Evolutionary conservation across 2,329 filamentous ascomycete species (phyloP), one percentile per base, ranked within the genome.

Genomic region (Fusarium buharicum): DNA sequence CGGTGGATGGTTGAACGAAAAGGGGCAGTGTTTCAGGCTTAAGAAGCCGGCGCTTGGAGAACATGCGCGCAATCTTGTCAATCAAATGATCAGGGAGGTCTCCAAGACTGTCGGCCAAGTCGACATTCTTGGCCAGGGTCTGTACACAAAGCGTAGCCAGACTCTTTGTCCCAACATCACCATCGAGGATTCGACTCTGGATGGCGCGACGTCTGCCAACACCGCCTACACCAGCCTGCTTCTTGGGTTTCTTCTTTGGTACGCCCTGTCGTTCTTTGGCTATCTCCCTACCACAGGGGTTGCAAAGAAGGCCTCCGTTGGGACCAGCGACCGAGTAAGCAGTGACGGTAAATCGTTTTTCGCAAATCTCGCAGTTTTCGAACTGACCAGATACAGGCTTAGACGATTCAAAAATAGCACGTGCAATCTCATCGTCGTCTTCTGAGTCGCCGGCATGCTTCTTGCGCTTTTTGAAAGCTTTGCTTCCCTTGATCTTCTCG

Each of bases 341-440:
- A 0, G 94, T 97, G 39, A 98, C 93, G 0, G 92, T 97, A 72
- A 98, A 98, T 33, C 93, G 88, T 74, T 95, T 96, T 38, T 84
- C 83, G 74, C 94, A 98, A 4, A 88, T 78, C 61, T 91, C 92
- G 73, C 94, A 98, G 66, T 97, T 93, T 62, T 91, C 92, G 71
- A 94, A 86, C 75, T 98, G 94, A 3, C 92, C 93, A 2, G 92
- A 91, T n/a, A 89, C 74, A 2, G 88, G 88, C 28, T 79, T 79
- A 33, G 76, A 73, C 58, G 82, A 69, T 46, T 83, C 67, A 70
- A 86, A 77, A 16, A 86, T 75, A 67, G 80, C 78, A 12, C 75
- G 74, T 3, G 80, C 81, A 40, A 85, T 62, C 14, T 82, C 84
- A 46, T 84, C 80, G 7, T 82, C 79, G 10, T 81, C 80, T 1